Percentiles rank a stretch among this genome's conserved stretches.
These are phyloP conservation scores for Amanita jacksonii DNA, from an alignment of 768 basidiomycete species.

Conservation along the genomic window DNA sequence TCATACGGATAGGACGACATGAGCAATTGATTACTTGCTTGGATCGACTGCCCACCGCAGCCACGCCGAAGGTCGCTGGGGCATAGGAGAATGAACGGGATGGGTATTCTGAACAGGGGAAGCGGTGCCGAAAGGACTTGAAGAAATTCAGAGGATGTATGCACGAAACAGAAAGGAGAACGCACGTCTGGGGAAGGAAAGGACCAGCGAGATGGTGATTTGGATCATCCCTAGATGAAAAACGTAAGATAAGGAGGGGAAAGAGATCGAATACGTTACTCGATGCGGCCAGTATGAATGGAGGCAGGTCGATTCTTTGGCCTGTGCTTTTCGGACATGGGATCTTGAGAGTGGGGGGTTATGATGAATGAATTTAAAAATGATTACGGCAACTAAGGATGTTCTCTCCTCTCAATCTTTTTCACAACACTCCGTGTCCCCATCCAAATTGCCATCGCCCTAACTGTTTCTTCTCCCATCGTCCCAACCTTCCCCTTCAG, in stretches of 20 bases:
- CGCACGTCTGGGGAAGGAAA: constrained; percentile 57
- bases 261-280: constrained; percentile 15
- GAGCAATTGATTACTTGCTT: constrained; percentile 30
- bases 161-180: constrained; percentile 9
- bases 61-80: constrained; percentile 26
- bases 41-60: constrained; percentile 72
- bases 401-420: constrained; percentile 56
- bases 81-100: constrained; percentile 21
- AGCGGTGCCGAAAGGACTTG: constrained; percentile 29
- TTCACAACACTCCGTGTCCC: constrained; percentile 54
- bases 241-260: neutral
- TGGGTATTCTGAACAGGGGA: constrained; percentile 28
- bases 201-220: constrained; percentile 54
- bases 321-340: neutral
- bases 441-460: constrained; percentile 38
- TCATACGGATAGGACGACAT: neutral
- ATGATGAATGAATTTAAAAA: neutral
- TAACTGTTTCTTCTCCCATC: constrained; percentile 63
- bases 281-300: constrained; percentile 17
- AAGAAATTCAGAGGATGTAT: constrained; percentile 25
- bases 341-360: too few relatives aligned
- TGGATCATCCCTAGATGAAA: constrained; percentile 35
- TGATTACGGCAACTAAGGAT: constrained; percentile 32
- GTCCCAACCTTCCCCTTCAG: constrained; percentile 24
- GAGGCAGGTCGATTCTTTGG: constrained; percentile 6